These are phyloP conservation scores for Emmonsiellopsis sp. DNA, from an alignment of 2,329 filamentous ascomycete species.

Conservation along the genomic window DNA sequence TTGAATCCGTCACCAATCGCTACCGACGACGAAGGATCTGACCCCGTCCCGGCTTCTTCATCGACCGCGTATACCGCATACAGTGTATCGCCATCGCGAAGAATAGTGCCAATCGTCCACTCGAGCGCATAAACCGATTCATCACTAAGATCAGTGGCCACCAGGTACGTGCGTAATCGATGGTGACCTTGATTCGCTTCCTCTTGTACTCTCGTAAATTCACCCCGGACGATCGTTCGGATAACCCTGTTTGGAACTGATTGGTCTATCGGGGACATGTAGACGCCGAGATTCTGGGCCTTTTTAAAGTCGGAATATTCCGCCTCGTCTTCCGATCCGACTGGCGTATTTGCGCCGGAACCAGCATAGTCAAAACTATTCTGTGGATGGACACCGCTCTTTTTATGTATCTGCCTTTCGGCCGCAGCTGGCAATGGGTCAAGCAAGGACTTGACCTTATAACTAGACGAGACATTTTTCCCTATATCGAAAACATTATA, in stretches of 20 bases:
- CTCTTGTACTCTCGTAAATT: slow-evolving; percentile 66
- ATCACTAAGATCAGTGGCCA: slow-evolving; percentile 90
- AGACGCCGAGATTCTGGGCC: slow-evolving; percentile 75
- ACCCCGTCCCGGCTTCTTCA: slow-evolving; percentile 55
- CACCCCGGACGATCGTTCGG: slow-evolving; percentile 81
- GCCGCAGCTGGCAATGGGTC: slow-evolving; percentile 50
- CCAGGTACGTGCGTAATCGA: slow-evolving; percentile 78
- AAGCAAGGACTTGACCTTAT: slow-evolving; percentile 56
- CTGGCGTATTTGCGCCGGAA: slow-evolving; percentile 49
- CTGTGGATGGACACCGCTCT: slow-evolving; percentile 61
- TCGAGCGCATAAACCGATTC: slow-evolving; percentile 93
- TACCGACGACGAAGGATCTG: slow-evolving; percentile 31
- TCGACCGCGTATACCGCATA: slow-evolving; percentile 90
- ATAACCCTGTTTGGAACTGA: slow-evolving; percentile 73
- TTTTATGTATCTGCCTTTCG: slow-evolving; percentile 43
- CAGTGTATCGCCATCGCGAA: slow-evolving; percentile 88
- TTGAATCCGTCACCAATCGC: slow-evolving; percentile 63
- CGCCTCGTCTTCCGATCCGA: slow-evolving; percentile 79
- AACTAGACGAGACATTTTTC: slow-evolving; percentile 45
- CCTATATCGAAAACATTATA: slow-evolving; percentile 27
- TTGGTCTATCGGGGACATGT: slow-evolving; percentile 65
- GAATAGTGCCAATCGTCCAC: slow-evolving; percentile 92
- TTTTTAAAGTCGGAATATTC: slow-evolving; percentile 77
- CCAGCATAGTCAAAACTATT: slow-evolving; percentile 72
- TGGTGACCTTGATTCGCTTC: slow-evolving; percentile 65